Evolutionary conservation across 352 stramenopile genomes (phyloP).

Genomic region (Pythium vanterpoolii): DNA sequence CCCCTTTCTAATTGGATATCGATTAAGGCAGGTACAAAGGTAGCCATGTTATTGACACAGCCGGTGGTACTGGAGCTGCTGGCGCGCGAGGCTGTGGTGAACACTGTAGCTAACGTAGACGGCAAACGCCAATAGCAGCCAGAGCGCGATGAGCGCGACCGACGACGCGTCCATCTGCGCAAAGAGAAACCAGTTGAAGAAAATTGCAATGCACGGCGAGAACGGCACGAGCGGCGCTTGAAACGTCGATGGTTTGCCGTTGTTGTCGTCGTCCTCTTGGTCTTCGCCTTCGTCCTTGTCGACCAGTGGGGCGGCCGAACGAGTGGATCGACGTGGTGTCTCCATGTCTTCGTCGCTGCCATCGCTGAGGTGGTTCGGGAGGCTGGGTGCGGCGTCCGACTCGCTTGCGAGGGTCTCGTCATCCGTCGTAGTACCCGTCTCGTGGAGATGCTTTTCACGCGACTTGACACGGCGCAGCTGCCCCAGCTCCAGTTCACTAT

Average conservation of each 20-base stretch:
- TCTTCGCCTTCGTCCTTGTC: neutral
- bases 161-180: slow-evolving; percentile 70
- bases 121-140: slow-evolving; percentile 59
- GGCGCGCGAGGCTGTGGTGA: slow-evolving; percentile 65
- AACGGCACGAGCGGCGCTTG: slow-evolving; percentile 73
- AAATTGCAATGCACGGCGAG: slow-evolving; percentile 75
- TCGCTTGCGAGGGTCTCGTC: slow-evolving; percentile 20
- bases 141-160: slow-evolving; percentile 62
- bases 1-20: neutral
- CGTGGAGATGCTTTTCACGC: slow-evolving; percentile 9
- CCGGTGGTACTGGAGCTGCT: slow-evolving; percentile 61
- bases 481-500: slow-evolving; percentile 14
- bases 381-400: slow-evolving; percentile 10
- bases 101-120: slow-evolving; percentile 74
- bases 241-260: slow-evolving; percentile 41
- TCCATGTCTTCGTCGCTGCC: slow-evolving; percentile 6
- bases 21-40: neutral
- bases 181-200: slow-evolving; percentile 89
- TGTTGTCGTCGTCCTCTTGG: slow-evolving; percentile 29
- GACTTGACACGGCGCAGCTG: slow-evolving; percentile 10
- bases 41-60: slow-evolving; percentile 26
- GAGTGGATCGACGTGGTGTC: neutral
- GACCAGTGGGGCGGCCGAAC: slow-evolving; percentile 5
- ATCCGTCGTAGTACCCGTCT: slow-evolving; percentile 8
- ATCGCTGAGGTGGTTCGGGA: slow-evolving; percentile 11